Evolutionary conservation across 208 protist species (phyloP).

Genomic region (Entamoeba invadens): DNA sequence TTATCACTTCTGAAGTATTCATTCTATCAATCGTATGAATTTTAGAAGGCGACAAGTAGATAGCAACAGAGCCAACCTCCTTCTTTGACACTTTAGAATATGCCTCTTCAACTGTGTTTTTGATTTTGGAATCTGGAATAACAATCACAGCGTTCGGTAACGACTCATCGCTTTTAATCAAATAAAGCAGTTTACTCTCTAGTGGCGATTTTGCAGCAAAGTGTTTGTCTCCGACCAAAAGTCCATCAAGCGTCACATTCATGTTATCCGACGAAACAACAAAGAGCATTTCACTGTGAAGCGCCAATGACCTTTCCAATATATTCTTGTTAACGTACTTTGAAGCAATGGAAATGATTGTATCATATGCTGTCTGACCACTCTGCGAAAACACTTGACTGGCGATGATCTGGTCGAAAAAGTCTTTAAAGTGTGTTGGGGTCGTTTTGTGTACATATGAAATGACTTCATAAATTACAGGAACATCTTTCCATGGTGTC

Average conservation of each 20-base stretch:
- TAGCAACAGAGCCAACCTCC: neutral
- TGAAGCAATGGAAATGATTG: neutral
- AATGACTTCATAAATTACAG: neutral
- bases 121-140: neutral
- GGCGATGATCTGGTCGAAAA: neutral
- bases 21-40: no score
- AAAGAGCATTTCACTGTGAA: neutral
- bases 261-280: neutral
- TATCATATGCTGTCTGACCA: neutral
- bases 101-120: neutral
- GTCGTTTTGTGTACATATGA: neutral
- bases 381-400: neutral
- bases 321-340: neutral
- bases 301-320: neutral
- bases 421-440: neutral
- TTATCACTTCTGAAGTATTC: neutral
- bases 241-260: neutral
- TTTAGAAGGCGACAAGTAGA: neutral
- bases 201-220: neutral
- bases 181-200: neutral
- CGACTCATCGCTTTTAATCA: neutral
- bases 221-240: neutral
- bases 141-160: neutral
- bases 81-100: neutral
- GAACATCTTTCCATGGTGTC: neutral